Percentiles rank a stretch among this genome's conserved stretches.
Evolutionary conservation across 2,329 filamentous ascomycete genomes (phyloP).

Genomic region (Clarireedia hainanense): DNA sequence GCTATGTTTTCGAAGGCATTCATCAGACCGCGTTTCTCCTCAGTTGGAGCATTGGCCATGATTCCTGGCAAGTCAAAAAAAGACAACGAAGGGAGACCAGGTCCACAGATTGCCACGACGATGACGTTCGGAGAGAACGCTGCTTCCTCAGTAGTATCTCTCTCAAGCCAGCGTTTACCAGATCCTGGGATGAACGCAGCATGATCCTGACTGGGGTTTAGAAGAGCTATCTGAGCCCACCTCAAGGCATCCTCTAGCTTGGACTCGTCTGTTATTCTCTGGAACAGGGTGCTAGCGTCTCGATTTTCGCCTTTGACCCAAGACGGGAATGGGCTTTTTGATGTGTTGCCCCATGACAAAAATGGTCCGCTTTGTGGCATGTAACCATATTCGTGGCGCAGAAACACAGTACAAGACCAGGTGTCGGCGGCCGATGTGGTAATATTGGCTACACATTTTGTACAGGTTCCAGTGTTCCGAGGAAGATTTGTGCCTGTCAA

Average conservation of each 20-base stretch:
- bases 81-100: slow-evolving; percentile 62
- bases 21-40: slow-evolving; percentile 58
- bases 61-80: slow-evolving; percentile 85
- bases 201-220: slow-evolving; percentile 55
- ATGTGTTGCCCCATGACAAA: slow-evolving; percentile 1
- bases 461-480: slow-evolving; percentile 65
- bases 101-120: slow-evolving; percentile 65
- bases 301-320: slow-evolving; percentile 45
- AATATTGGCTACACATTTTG: slow-evolving; percentile 73
- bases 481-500: slow-evolving; percentile 66
- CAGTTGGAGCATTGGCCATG: slow-evolving; percentile 59
- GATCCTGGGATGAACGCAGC: slow-evolving; percentile 34
- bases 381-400: slow-evolving; percentile 59
- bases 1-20: slow-evolving; percentile 65
- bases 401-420: slow-evolving; percentile 62
- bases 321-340: slow-evolving; percentile 47
- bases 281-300: slow-evolving; percentile 46
- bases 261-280: slow-evolving; percentile 49
- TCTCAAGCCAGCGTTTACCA: slow-evolving; percentile 28
- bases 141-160: slow-evolving; percentile 33
- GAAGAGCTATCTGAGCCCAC: slow-evolving; percentile 68
- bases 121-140: slow-evolving; percentile 81
- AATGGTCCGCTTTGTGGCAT: slow-evolving; percentile 14
- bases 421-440: slow-evolving; percentile 47
- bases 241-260: slow-evolving; percentile 61